Conservation (phyloP, 148 eudicot species). For the Beta vulgaris region DNA sequence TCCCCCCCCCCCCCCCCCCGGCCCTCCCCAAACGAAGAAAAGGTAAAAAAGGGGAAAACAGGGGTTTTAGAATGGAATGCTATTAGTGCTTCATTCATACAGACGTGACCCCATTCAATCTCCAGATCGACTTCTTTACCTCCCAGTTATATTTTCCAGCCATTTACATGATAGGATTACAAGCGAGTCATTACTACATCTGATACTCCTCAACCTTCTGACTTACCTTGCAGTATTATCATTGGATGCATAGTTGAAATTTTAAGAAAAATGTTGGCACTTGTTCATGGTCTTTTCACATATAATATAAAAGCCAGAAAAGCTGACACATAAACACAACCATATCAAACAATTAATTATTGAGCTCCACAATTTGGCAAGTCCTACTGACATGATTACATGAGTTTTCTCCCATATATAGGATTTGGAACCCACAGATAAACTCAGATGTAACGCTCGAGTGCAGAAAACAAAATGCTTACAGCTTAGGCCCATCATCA, state of each 20-base stretch:
- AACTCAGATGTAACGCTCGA: not conserved
- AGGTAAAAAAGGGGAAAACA: too few species aligned
- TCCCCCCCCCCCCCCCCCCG: not conserved
- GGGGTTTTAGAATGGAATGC: too few species aligned
- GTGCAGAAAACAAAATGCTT: not conserved
- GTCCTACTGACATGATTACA: not conserved
- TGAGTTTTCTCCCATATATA: not conserved
- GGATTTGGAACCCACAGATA: not conserved
- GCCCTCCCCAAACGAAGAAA: not conserved
- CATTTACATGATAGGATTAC: not conserved
- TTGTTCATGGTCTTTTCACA: not conserved
- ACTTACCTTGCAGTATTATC: not conserved
- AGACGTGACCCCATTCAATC: too few species aligned
- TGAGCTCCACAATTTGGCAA: not conserved
- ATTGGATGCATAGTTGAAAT: not conserved
- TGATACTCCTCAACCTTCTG: not conserved
- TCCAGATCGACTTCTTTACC: too few species aligned
- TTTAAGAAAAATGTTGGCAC: not conserved
- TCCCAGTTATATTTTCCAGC: too few species aligned
- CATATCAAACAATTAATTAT: not conserved
- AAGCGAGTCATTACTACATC: not conserved
- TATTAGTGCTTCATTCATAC: too few species aligned
- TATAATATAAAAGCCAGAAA: not conserved
- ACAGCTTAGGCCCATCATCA: not conserved
- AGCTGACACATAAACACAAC: not conserved